phyloP scores from a whole-genome alignment of 352 stramenopile genomes.

The Phytophthora pistaciae region DNA sequence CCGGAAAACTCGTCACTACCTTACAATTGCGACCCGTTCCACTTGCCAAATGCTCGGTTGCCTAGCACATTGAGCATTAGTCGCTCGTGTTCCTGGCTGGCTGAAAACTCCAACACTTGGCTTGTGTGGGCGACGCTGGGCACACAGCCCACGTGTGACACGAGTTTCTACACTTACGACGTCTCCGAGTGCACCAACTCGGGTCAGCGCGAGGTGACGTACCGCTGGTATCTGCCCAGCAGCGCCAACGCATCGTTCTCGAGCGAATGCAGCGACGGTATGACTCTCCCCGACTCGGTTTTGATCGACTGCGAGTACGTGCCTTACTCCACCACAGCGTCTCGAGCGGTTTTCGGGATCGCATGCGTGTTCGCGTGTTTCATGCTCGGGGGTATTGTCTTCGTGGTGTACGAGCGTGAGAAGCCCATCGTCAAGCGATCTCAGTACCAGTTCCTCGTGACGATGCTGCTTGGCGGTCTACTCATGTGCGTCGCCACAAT shows the following conservation, averaged over 20 bases:
- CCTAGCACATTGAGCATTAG: slow-evolving; percentile 43
- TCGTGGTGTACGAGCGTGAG: slow-evolving; percentile 48
- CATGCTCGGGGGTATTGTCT: slow-evolving; percentile 33
- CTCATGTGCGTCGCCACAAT: slow-evolving; percentile 51
- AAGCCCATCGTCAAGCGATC: slow-evolving; percentile 71
- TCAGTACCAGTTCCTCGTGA: slow-evolving; percentile 68
- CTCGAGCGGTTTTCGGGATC: slow-evolving; percentile 27
- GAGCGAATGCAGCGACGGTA: slow-evolving; percentile 45
- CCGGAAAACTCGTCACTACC: slow-evolving; percentile 45
- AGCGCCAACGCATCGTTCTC: slow-evolving; percentile 34
- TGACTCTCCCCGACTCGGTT: slow-evolving; percentile 26
- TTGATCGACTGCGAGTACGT: slow-evolving; percentile 59
- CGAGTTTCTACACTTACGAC: slow-evolving; percentile 50
- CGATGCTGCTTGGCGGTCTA: slow-evolving; percentile 61
- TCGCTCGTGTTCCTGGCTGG: slow-evolving; percentile 50
- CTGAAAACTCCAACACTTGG: slow-evolving; percentile 41
- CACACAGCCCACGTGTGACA: slow-evolving; percentile 42
- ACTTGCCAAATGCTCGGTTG: slow-evolving; percentile 21
- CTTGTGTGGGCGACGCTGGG: slow-evolving; percentile 34
- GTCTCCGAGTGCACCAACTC: slow-evolving; percentile 40
- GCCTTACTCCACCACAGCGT: slow-evolving; percentile 30
- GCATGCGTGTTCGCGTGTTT: slow-evolving; percentile 30
- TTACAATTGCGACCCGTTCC: slow-evolving; percentile 49
- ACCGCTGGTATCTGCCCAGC: slow-evolving; percentile 46
- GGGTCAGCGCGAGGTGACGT: slow-evolving; percentile 30